Base-by-base conservation (phyloP, 371 early-diverging fungal species). In the Haplosporangium sp. region DNA sequence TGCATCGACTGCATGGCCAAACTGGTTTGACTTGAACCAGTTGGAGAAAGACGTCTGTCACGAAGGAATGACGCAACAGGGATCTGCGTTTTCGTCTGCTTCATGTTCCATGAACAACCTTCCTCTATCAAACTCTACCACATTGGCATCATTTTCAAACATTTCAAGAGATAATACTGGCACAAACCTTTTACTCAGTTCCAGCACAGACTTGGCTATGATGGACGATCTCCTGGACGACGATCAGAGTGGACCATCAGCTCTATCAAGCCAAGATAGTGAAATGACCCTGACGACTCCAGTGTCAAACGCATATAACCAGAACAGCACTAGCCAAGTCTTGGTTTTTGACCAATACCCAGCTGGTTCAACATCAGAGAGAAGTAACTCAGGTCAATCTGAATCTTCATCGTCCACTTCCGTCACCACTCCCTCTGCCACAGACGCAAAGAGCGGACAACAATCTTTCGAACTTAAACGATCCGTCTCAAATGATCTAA, bases 21-120 rank as follows among this genome's bases (percentile, higher is more conserved):
- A 73, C 50, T 74, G 81, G 81, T 74, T 79, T 38, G 82, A 81
- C 59, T 64, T 74, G 17, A 59, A 57, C 45, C 82, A 75, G 63
- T 63, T 81, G 37, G 82, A 78, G 35, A 66, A 67, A 45, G 79
- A 79, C 63, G 60, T 74, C 2, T 74, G 81, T 40, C 75, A 72
- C 2, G 65, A 64, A 15, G 77, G 77, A 2, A 27, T 58, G 11
- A 50, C 55, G 3, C 67, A 66, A 6, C 72, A 65, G 35, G 60
- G 61, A n/a, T 65, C 69, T 3, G 65, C 65, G 4, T 69, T 77
- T 61, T 44, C 72, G 39, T 72, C 77, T 62, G 69, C 72, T 3
- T 65, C 72, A 40, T 63, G 64, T 17, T 77, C 72, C 37, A 58
- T 61, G 67, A 52, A 4, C 65, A 53, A 65, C 38, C 39, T 77